Conservation (phyloP, 495 filamentous ascomycete species). For the Penicillium diatomitis region DNA sequence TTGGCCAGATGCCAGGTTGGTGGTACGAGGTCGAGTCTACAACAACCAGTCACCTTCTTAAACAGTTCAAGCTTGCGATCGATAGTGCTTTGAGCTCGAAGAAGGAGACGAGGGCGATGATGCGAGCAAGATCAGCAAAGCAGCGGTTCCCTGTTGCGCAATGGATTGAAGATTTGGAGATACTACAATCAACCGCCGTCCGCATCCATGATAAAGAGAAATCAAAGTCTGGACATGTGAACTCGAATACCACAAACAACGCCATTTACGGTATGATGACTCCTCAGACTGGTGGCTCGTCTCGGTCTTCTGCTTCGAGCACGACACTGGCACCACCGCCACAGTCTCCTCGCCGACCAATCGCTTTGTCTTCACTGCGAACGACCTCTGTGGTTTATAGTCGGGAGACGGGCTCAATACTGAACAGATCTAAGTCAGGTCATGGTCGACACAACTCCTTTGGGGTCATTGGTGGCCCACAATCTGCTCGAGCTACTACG, state of each 20-base stretch:
- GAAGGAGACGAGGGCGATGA: conserved; percentile 47
- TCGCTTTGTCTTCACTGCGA: conserved; percentile 31
- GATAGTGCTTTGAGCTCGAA: conserved; percentile 56
- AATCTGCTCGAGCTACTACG: conserved; percentile 30
- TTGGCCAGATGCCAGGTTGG: conserved; percentile 77
- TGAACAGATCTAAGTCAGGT: conserved; percentile 27
- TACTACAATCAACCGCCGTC: conserved; percentile 49
- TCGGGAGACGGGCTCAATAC: conserved; percentile 31
- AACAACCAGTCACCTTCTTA: conserved; percentile 58
- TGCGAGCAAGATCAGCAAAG: conserved; percentile 68
- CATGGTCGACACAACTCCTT: conserved; percentile 31
- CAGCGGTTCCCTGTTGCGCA: conserved; percentile 69
- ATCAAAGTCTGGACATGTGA: conserved; percentile 22
- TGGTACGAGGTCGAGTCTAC: conserved; percentile 63
- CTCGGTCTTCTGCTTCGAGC: conserved; percentile 35
- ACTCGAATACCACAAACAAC: conserved; percentile 24
- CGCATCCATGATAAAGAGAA: conserved; percentile 35
- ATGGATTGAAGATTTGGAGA: conserved; percentile 56
- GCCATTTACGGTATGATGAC: conserved; percentile 36
- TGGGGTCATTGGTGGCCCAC: conserved; percentile 11
- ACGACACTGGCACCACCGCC: conserved; percentile 32
- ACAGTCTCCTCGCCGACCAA: conserved; percentile 36
- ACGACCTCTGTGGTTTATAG: conserved; percentile 41
- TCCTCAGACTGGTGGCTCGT: conserved; percentile 21
- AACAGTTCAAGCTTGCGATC: conserved; percentile 65